Base-by-base conservation (phyloP, 1,284 basidiomycete genomes). In the Hypsizygus ulmarius region DNA sequence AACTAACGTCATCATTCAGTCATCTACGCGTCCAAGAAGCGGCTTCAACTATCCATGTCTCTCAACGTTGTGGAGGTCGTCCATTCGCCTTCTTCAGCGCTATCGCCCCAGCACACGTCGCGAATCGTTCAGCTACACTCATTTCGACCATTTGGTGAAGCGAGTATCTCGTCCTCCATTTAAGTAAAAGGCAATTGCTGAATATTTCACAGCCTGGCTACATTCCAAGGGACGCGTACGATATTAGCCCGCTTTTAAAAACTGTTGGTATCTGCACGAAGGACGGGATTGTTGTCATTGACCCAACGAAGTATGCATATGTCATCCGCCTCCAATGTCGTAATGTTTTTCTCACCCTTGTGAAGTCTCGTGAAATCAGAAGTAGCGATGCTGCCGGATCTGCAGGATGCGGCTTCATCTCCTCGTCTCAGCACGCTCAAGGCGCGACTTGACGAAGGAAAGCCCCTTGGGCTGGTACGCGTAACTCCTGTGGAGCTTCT, bases 401-500 rank as follows among this genome's bases (percentile, higher is more conserved):
- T 87, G 50, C 59, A 62, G n/a, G 66, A 70, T 11, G 64, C 75
- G n/a, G 63, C 66, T 29, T 55, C 59, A 34, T 72, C 72, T 54
- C 43, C 66, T 11, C 63, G 74, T 3, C 71, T 81, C 64, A 62
- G 68, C 29, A 63, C 64, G 15, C 74, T 91, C 43, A 90, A 86
- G 66, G 58, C 63, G 9, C 77, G 75, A n/a, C 73, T 83, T 44
- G 77, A 82, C 25, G 61, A 61, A 16, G 70, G 78, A n/a, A 83
- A 74, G 56, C 77, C 84, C 1, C 70, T 91, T 4, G 89, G 88
- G 9, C 65, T 90, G 33, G 70, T 87, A 3, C 77, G 78, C 36
- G 73, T 77, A n/a, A 72, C 77, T 28, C 60, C 66, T 8, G 64
- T 67, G 10, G 84, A 90, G 59, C 66, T 87, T 16, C 67, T 91